A percentile compares a stretch with the other conserved stretches of the same genome.
phyloP scores from a whole-genome alignment of 805 yeast genomes.

The Lipomyces chichibuensis region DNA sequence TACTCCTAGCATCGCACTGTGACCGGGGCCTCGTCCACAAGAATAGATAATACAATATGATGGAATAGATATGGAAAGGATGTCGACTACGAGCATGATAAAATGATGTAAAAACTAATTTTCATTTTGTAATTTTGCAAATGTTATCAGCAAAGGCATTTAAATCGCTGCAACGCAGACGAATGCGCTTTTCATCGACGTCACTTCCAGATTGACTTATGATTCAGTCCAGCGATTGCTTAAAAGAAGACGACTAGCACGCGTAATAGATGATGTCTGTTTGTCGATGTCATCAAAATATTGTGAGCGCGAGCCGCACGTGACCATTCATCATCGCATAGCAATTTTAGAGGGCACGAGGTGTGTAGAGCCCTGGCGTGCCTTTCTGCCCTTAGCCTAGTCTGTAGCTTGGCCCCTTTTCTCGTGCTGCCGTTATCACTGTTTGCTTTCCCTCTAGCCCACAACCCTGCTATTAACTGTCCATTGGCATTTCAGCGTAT shows the following conservation, averaged over 20 bases:
- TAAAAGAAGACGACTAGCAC: background rate
- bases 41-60: too few relatives aligned
- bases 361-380: background rate
- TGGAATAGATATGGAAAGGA: too few relatives aligned
- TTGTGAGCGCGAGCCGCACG: background rate
- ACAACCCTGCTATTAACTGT: background rate
- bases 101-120: too few relatives aligned
- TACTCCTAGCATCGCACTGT: too few relatives aligned
- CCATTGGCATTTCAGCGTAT: background rate
- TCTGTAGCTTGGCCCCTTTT: background rate
- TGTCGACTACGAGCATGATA: too few relatives aligned
- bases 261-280: too few relatives aligned
- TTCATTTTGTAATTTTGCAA: too few relatives aligned
- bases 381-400: background rate
- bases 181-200: background rate
- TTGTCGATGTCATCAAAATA: too few relatives aligned
- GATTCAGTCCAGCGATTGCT: background rate
- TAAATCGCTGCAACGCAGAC: too few relatives aligned
- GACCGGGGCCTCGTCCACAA: too few relatives aligned
- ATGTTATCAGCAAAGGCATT: too few relatives aligned
- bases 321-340: background rate
- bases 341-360: background rate
- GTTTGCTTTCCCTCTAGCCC: background rate
- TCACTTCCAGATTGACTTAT: background rate
- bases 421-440: background rate